Conservation (phyloP, 345 rosid genomes). For the Eucalyptus curtisii region DNA sequence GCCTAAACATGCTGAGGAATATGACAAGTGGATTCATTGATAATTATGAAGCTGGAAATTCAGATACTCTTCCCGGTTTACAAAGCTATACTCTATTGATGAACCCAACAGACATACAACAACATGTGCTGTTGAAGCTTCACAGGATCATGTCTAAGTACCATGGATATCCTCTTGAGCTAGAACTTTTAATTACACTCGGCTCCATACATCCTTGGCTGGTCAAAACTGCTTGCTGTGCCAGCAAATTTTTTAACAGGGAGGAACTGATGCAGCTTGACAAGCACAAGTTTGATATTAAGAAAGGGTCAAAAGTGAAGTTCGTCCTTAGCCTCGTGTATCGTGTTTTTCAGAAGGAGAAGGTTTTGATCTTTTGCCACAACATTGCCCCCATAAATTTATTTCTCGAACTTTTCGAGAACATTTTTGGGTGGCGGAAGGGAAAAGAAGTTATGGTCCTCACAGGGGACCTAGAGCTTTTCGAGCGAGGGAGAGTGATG, state of each 20-base stretch:
- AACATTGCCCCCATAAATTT: conserved; percentile 77
- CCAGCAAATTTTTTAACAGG: conserved; percentile 34
- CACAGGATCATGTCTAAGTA: conserved; percentile 44
- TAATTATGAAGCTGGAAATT: conserved; percentile 57
- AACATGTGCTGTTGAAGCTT: conserved; percentile 46
- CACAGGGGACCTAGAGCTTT: conserved; percentile 82
- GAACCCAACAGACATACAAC: conserved; percentile 71
- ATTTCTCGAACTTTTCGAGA: conserved; percentile 59
- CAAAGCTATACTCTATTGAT: conserved; percentile 85
- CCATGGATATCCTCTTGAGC: conserved; percentile 68
- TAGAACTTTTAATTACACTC: conserved; percentile 77
- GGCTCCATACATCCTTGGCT: conserved; percentile 89
- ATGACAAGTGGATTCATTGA: conserved; percentile 76
- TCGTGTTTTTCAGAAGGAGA: conserved; percentile 62
- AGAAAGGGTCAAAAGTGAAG: conserved; percentile 83
- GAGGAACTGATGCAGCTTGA: conserved; percentile 44
- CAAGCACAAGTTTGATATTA: conserved; percentile 37
- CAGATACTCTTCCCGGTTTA: conserved; percentile 77
- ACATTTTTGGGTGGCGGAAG: conserved; percentile 53
- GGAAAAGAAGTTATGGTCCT: conserved; percentile 71
- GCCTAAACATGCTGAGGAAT: conserved; percentile 67
- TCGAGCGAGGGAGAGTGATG: conserved; percentile 76
- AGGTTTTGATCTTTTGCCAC: conserved; percentile 82
- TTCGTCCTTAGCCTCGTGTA: conserved; percentile 80
- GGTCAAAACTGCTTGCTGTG: conserved; percentile 60